Evolutionary conservation across 768 basidiomycete genomes (phyloP).

Genomic region (Mycena galopus): DNA sequence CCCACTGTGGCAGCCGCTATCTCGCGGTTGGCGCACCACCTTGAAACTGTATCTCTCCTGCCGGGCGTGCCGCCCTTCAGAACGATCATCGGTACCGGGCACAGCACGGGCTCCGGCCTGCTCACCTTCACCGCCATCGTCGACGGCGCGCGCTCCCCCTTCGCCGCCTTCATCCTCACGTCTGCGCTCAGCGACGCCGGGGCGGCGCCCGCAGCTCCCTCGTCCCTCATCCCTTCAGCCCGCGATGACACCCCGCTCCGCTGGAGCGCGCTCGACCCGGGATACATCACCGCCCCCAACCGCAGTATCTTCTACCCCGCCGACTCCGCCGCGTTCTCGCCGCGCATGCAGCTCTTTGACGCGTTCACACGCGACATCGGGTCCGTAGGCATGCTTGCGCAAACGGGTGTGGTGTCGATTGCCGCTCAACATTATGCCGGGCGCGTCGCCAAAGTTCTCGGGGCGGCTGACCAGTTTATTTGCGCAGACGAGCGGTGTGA

Average conservation of each 20-base stretch:
- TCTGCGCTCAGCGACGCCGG: neutral
- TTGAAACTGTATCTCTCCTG: neutral
- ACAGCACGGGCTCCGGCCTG: conserved; percentile 1
- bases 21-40: neutral
- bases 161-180: neutral
- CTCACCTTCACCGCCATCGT: conserved; percentile 6
- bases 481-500: neutral
- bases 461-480: neutral
- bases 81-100: conserved; percentile 9
- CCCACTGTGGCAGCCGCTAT: neutral
- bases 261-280: conserved; percentile 10
- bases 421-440: neutral
- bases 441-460: neutral
- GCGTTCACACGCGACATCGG: neutral
- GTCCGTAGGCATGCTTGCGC: neutral
- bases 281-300: neutral
- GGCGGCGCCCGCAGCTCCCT: neutral
- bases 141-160: too few species aligned
- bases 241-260: conserved; percentile 8
- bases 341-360: neutral
- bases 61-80: neutral
- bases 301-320: conserved; percentile 1
- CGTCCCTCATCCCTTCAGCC: neutral
- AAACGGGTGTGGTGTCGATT: neutral
- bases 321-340: neutral